These are phyloP conservation scores for Alternaria infectoria DNA, from an alignment of 2,329 filamentous ascomycete genomes.

Conservation along the genomic window DNA sequence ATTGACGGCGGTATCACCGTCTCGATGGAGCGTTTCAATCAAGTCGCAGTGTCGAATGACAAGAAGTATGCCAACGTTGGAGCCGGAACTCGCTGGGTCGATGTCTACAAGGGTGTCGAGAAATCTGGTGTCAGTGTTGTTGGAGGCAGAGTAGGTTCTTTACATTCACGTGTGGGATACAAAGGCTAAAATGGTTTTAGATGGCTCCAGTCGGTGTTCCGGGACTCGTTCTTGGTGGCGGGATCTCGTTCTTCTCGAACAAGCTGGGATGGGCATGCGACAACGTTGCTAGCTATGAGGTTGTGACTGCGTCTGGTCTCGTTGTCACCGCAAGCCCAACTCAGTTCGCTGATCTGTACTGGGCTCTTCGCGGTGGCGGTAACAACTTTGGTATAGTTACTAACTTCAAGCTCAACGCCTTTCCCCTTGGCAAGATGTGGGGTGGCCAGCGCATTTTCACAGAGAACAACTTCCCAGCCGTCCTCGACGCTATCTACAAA, in stretches of 20 bases:
- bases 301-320: constrained; percentile 47
- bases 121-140: constrained; percentile 34
- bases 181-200: background rate
- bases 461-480: constrained; percentile 11
- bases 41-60: constrained; percentile 31
- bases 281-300: constrained; percentile 34
- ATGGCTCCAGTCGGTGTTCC: constrained; percentile 39
- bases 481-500: constrained; percentile 11
- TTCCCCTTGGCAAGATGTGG: constrained; percentile 14
- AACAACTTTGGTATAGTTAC: constrained; percentile 45
- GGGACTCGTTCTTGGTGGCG: constrained; percentile 40
- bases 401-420: constrained; percentile 26
- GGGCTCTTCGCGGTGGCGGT: constrained; percentile 43
- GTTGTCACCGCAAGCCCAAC: constrained; percentile 43
- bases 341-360: constrained; percentile 43
- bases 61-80: constrained; percentile 35
- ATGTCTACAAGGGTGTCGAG: constrained; percentile 41
- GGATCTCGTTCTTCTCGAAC: constrained; percentile 32
- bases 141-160: constrained; percentile 31
- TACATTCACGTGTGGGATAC: no score
- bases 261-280: constrained; percentile 33
- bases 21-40: constrained; percentile 45
- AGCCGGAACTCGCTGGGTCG: constrained; percentile 43
- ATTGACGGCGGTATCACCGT: constrained; percentile 53
- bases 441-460: constrained; percentile 23